phyloP scores from a whole-genome alignment of 2,329 filamentous ascomycete species.

The Dactylellina drechsleri region DNA sequence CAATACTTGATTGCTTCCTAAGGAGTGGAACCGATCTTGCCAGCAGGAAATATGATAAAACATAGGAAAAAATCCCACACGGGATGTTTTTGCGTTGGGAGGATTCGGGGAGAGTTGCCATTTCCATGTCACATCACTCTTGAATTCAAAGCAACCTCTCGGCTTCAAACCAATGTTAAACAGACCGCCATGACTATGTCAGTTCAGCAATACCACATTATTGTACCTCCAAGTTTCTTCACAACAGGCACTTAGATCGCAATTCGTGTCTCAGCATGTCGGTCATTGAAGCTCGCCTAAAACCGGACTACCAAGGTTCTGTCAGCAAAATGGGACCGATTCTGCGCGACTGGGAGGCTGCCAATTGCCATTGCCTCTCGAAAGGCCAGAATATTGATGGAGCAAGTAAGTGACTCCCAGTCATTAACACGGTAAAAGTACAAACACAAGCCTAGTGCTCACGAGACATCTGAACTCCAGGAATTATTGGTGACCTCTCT shows the following conservation, averaged over 20 bases:
- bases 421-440: not conserved
- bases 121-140: too few relatives aligned
- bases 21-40: too few relatives aligned
- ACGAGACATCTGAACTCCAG: conserved; percentile 17
- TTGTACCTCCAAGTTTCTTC: not conserved
- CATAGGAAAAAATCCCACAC: too few relatives aligned
- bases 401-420: conserved; percentile 10
- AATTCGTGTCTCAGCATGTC: conserved; percentile 13
- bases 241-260: not conserved
- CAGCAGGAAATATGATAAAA: too few relatives aligned
- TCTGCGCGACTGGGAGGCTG: conserved; percentile 22
- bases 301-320: conserved; percentile 16
- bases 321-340: conserved; percentile 14
- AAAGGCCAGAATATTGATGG: conserved; percentile 33
- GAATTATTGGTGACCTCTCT: conserved; percentile 22
- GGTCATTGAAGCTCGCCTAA: conserved; percentile 27
- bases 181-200: too few relatives aligned
- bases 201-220: not conserved
- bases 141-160: too few relatives aligned
- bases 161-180: too few relatives aligned
- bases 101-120: too few relatives aligned
- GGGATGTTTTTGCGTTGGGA: too few relatives aligned
- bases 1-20: too few relatives aligned
- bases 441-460: conserved; percentile 1
- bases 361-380: conserved; percentile 28